These are phyloP conservation scores for Sclerotinia spermophila DNA, from an alignment of 2,329 filamentous ascomycete genomes.

Conservation along the genomic window DNA sequence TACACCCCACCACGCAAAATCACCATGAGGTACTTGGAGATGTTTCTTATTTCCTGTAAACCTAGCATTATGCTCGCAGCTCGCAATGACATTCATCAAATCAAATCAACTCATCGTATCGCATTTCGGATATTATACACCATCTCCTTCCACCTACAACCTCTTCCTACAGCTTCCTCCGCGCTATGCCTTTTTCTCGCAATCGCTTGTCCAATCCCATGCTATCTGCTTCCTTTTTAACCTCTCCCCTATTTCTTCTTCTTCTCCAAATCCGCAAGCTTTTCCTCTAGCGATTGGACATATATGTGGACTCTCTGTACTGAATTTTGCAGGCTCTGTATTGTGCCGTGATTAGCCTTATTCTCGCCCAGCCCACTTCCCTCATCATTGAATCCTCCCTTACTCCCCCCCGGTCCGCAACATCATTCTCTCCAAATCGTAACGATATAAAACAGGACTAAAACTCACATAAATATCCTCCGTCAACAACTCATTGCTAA, in stretches of 20 bases:
- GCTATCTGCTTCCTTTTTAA: neutral
- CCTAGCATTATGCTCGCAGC: neutral
- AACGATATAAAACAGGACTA: constrained; percentile 27
- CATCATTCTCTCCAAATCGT: neutral
- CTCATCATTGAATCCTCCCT: neutral
- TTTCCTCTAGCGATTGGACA: constrained; percentile 76
- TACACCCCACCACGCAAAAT: neutral
- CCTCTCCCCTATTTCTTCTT: constrained; percentile 53
- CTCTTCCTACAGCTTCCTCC: neutral
- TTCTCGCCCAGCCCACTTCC: neutral
- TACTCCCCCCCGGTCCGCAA: neutral
- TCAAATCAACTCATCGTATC: constrained; percentile 3
- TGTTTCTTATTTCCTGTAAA: constrained; percentile 2
- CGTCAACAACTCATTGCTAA: constrained; percentile 86
- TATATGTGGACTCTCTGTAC: constrained; percentile 84
- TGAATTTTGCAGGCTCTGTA: constrained; percentile 77
- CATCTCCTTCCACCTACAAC: neutral
- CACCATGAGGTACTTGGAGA: neutral
- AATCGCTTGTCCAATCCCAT: neutral
- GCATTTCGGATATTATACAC: constrained; percentile 15
- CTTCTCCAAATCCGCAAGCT: constrained; percentile 65
- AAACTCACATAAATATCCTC: constrained; percentile 91
- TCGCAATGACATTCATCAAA: neutral
- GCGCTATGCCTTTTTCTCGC: neutral
- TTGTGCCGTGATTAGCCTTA: neutral